phyloP scores from a whole-genome alignment of 164 flowering plant species.

The Stephania japonica region DNA sequence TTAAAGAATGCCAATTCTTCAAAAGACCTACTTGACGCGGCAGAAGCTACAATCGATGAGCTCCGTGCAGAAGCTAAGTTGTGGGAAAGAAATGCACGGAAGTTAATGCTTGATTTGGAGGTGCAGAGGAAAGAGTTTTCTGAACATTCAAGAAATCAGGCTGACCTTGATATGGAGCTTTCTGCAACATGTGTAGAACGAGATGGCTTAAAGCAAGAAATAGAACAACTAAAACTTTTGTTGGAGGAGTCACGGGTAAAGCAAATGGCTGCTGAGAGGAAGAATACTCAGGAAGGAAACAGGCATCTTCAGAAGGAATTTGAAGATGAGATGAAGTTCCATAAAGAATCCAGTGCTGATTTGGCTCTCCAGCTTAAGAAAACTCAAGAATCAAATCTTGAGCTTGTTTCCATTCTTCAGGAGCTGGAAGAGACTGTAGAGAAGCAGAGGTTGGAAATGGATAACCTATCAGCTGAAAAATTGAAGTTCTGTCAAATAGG shows the following conservation, averaged over 20 bases:
- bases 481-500: constrained; percentile 23
- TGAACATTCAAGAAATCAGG: constrained; percentile 48
- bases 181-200: constrained; percentile 55
- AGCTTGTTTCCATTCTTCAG: constrained; percentile 79
- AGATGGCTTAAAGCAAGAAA: constrained; percentile 55
- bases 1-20: constrained; percentile 34
- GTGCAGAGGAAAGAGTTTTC: constrained; percentile 44
- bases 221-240: constrained; percentile 35
- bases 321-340: constrained; percentile 54
- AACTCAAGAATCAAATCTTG: constrained; percentile 80
- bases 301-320: constrained; percentile 38
- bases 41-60: constrained; percentile 61
- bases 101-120: constrained; percentile 62
- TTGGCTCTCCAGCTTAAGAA: constrained; percentile 51
- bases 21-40: constrained; percentile 51
- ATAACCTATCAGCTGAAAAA: constrained; percentile 35
- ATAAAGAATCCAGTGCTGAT: constrained; percentile 50
- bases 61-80: constrained; percentile 63
- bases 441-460: constrained; percentile 62
- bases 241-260: constrained; percentile 34
- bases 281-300: constrained; percentile 23
- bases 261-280: constrained; percentile 23
- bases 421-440: constrained; percentile 73
- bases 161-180: constrained; percentile 52
- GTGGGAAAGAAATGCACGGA: constrained; percentile 84